Percentiles rank a stretch among this genome's conserved stretches.
These are phyloP conservation scores for Candida vartiovaarae DNA, from an alignment of 805 yeast species.

Conservation along the genomic window DNA sequence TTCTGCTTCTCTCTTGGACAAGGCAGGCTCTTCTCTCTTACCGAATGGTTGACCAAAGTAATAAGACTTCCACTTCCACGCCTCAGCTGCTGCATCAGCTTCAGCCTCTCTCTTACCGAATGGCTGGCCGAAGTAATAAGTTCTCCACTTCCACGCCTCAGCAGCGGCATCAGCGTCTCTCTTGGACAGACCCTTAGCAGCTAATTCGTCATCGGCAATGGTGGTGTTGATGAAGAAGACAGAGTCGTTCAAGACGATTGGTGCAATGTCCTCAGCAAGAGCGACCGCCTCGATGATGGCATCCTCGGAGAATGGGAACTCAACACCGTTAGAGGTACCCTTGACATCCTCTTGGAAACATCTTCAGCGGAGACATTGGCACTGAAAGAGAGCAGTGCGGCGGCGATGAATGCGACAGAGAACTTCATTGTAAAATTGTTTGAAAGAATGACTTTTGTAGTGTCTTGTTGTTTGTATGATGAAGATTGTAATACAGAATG, in stretches of 20 bases:
- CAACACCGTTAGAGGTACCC: constrained; percentile 13
- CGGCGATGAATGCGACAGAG: constrained; percentile 9
- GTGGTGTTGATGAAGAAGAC: constrained; percentile 23
- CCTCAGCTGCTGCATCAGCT: constrained; percentile 19
- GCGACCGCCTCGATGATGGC: constrained; percentile 22
- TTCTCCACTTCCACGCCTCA: constrained; percentile 19
- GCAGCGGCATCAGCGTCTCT: constrained; percentile 17
- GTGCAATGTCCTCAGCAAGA: constrained; percentile 18
- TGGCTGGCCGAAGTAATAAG: constrained; percentile 14
- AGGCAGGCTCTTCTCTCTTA: constrained; percentile 10
- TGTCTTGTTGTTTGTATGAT: neutral
- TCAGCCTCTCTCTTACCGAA: constrained; percentile 16
- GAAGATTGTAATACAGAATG: neutral
- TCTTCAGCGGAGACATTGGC: constrained; percentile 8
- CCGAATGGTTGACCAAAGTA: constrained; percentile 16
- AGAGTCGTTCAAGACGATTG: constrained; percentile 19
- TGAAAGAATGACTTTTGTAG: neutral
- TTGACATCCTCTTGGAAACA: constrained; percentile 4
- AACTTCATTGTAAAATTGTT: constrained; percentile 7
- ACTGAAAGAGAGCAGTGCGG: constrained; percentile 9
- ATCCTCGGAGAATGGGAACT: constrained; percentile 22
- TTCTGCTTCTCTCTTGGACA: constrained; percentile 12
- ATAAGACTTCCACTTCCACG: constrained; percentile 17
- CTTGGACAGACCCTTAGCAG: constrained; percentile 12
- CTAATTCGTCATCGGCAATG: constrained; percentile 14